Evolutionary conservation across 1,139 yeast genomes (phyloP).

Genomic region (Taphrina deformans): DNA sequence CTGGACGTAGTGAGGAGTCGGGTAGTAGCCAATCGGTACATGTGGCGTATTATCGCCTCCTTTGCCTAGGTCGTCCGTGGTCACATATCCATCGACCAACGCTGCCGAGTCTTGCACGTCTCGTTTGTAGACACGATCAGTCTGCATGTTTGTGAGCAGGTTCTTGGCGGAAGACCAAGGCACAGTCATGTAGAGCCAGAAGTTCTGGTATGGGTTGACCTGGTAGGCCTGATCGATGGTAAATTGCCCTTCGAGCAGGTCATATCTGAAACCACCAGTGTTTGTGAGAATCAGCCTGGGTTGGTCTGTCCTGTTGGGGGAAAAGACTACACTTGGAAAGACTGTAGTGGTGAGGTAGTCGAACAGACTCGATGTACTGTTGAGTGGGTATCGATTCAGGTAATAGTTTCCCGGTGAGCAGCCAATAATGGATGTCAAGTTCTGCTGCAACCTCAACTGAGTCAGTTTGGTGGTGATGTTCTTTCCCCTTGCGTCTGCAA

Average conservation of each 20-base stretch:
- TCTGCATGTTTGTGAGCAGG: constrained; percentile 14
- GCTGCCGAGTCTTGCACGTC: background rate
- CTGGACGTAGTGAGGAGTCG: constrained; percentile 57
- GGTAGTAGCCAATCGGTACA: constrained; percentile 57
- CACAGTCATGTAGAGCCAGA: constrained; percentile 62
- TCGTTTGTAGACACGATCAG: constrained; percentile 7
- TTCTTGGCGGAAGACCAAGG: constrained; percentile 55
- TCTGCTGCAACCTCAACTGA: constrained; percentile 52
- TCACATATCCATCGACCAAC: constrained; percentile 64
- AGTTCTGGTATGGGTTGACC: constrained; percentile 80
- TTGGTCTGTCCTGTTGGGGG: constrained; percentile 41
- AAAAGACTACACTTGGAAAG: constrained; percentile 55
- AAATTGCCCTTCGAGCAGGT: constrained; percentile 79
- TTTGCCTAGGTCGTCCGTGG: constrained; percentile 77
- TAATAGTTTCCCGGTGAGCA: constrained; percentile 65
- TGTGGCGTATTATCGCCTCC: constrained; percentile 91
- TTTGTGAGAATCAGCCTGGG: constrained; percentile 71
- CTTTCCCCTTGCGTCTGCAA: constrained; percentile 57
- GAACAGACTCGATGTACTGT: constrained; percentile 61
- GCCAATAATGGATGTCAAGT: constrained; percentile 60
- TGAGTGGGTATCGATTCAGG: constrained; percentile 67
- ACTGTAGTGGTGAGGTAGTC: constrained; percentile 60
- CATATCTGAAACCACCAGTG: constrained; percentile 88
- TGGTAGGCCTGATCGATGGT: constrained; percentile 78
- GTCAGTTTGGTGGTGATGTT: constrained; percentile 53